Evolutionary conservation across 179 eudicot genomes (phyloP).

Genomic region (Pouteria campechiana): DNA sequence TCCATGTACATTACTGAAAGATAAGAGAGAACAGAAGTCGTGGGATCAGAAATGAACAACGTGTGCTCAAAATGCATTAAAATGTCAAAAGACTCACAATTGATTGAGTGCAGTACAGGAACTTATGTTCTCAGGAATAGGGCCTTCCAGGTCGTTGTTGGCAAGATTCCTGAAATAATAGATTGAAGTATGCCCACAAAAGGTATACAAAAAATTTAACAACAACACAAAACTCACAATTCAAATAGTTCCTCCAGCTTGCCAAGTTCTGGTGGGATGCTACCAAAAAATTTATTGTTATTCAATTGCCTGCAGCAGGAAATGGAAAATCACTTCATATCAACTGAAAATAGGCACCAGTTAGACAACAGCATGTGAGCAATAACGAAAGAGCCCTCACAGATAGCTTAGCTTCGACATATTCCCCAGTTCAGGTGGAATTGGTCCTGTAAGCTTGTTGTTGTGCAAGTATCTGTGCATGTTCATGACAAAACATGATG

Average conservation of each 20-base stretch:
- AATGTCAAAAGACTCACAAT: conserved; percentile 21
- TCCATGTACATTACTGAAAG: conserved; percentile 43
- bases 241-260: conserved; percentile 64
- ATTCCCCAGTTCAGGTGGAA: conserved; percentile 63
- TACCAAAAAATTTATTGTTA: conserved; percentile 38
- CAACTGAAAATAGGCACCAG: too few relatives aligned
- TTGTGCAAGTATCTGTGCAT: conserved; percentile 44
- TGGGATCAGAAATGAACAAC: background rate
- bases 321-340: too few relatives aligned
- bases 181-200: background rate
- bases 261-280: conserved; percentile 56
- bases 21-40: background rate
- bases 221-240: conserved; percentile 22
- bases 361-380: too few relatives aligned
- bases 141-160: conserved; percentile 49
- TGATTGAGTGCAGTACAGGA: conserved; percentile 56
- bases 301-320: conserved; percentile 49
- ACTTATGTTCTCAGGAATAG: conserved; percentile 54
- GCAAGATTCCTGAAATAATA: conserved; percentile 36
- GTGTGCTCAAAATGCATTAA: background rate
- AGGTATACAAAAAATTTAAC: background rate
- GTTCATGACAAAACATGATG: background rate
- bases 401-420: conserved; percentile 69
- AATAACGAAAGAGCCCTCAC: too few relatives aligned
- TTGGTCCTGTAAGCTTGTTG: conserved; percentile 52